phyloP scores from a whole-genome alignment of 169 alveolate genomes.

The Amoebophrya sp. region DNA sequence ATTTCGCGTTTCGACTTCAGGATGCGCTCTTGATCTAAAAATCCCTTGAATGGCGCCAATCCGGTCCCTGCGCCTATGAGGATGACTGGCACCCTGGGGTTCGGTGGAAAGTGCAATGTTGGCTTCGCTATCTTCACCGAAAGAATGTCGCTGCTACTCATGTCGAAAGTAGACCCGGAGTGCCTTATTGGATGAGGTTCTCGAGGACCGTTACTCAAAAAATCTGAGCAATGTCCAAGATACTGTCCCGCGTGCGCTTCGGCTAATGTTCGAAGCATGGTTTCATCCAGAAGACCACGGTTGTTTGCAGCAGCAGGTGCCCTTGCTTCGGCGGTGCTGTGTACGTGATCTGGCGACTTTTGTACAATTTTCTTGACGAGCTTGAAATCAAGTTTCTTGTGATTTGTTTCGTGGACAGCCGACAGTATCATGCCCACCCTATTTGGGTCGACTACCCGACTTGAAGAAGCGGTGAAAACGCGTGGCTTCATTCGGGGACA shows the following conservation, averaged over 20 bases:
- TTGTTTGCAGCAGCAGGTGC: background rate
- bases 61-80: background rate
- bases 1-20: constrained; percentile 1
- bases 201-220: too few species aligned
- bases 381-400: background rate
- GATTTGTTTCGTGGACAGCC: background rate
- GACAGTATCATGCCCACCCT: background rate
- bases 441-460: background rate
- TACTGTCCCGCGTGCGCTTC: background rate
- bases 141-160: background rate
- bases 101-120: background rate
- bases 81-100: background rate
- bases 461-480: background rate
- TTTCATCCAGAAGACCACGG: background rate
- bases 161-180: background rate
- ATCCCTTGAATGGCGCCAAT: background rate
- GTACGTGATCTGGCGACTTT: too few species aligned
- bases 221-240: background rate
- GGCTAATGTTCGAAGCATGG: background rate
- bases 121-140: background rate
- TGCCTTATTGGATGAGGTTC: too few species aligned
- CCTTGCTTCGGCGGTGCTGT: background rate
- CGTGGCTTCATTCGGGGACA: constrained; percentile 11
- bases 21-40: background rate
- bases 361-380: background rate